Base-by-base conservation (phyloP, 2,329 filamentous ascomycete species). In the Colletotrichum sp. region DNA sequence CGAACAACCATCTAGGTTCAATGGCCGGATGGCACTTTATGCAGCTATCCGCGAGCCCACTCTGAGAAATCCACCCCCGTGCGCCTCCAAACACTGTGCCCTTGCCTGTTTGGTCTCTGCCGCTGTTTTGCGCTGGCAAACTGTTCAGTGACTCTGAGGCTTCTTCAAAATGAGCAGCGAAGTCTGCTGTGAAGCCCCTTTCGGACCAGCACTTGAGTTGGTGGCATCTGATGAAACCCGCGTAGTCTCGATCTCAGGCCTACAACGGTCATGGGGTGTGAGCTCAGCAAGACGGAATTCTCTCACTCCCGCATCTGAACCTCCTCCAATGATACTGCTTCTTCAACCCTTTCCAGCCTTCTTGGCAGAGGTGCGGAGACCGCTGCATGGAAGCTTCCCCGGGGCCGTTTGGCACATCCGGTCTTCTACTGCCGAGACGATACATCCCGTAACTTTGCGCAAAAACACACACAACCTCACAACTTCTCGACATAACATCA, bases 41-140 rank as follows among this genome's bases (percentile, higher is more conserved):
- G 88, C 87, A 87, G 85, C 84, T 82, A 84, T 80, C 88, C 88
- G 86, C 77, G 78, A 82, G 79, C 22, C 57, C 72, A 65, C 67
- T 67, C 70, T 71, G 32, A 69, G n/a, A 64, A 61, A 34, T 19
- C 34, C 64, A 67, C 69, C 44, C 68, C 69, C 60, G 72, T 78
- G 69, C 72, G 72, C 69, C 63, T 71, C 70, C 77, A 78, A 77
- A 77, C 69, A 77, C 61, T 60, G 36, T 66, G 57, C 36, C 44
- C 61, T 60, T 81, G 82, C 84, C 83, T 87, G 82, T 86, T 85
- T 84, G 83, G 83, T 81, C 80, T 80, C 73, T 81, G 80, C 80
- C 81, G 78, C 48, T 72, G 52, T 80, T 86, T 86, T 86, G 85
- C 82, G 80, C 81, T 83, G 81, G 81, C 84, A 86, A 86, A 87